Conservation (phyloP, 352 stramenopile genomes). For the Globisporangium parvum region DNA sequence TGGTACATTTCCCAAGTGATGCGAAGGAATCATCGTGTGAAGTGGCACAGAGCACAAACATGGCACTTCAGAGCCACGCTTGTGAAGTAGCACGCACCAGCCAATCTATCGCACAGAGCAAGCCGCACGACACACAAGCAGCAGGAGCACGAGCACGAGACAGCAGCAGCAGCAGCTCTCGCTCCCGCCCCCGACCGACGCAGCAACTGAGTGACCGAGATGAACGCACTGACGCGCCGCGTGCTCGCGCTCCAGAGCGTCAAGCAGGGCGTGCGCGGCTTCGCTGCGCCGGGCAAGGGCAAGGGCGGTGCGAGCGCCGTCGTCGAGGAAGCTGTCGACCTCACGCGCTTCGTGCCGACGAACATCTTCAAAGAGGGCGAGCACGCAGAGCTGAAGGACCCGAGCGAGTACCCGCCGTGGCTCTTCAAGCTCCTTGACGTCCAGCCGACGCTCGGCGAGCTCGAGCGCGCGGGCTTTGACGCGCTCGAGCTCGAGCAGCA, state of each 20-base stretch:
- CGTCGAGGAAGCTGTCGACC: slow-evolving; percentile 70
- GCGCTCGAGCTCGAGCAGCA: slow-evolving; percentile 72
- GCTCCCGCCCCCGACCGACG: background rate
- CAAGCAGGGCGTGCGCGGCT: slow-evolving; percentile 37
- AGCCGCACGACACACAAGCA: background rate
- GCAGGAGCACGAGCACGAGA: background rate
- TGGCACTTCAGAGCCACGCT: slow-evolving; percentile 1
- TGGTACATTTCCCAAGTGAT: too few relatives aligned
- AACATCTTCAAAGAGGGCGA: slow-evolving; percentile 85
- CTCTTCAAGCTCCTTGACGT: slow-evolving; percentile 75
- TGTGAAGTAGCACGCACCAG: slow-evolving; percentile 6
- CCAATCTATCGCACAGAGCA: slow-evolving; percentile 2
- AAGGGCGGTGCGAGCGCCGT: slow-evolving; percentile 49
- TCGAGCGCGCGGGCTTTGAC: slow-evolving; percentile 78
- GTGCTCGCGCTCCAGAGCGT: slow-evolving; percentile 21
- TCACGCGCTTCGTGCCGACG: slow-evolving; percentile 66
- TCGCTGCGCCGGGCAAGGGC: slow-evolving; percentile 52
- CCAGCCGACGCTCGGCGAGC: slow-evolving; percentile 66
- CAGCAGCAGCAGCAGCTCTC: background rate
- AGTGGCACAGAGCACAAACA: background rate
- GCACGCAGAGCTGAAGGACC: slow-evolving; percentile 78
- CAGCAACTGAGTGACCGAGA: slow-evolving; percentile 7
- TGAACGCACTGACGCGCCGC: slow-evolving; percentile 42
- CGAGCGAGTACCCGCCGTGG: slow-evolving; percentile 77
- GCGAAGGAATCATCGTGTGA: background rate